Evolutionary conservation across 805 yeast species (phyloP).

Genomic region (Teunomyces panamensis): DNA sequence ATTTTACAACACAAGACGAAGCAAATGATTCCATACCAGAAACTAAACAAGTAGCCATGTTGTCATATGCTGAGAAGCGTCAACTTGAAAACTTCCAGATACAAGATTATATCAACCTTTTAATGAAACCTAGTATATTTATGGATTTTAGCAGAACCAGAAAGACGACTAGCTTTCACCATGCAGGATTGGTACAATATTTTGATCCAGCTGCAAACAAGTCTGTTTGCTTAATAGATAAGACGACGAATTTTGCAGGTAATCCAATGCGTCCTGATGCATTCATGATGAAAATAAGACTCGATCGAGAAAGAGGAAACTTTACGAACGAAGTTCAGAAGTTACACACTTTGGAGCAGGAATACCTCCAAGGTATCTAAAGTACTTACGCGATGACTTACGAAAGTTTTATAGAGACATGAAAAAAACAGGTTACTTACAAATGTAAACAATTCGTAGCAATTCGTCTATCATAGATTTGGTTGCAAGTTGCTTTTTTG

Average conservation of each 20-base stretch:
- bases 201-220: slow-evolving; percentile 2
- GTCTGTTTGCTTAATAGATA: background rate
- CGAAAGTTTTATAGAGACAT: background rate
- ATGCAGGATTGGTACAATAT: slow-evolving; percentile 21
- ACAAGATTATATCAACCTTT: slow-evolving; percentile 11
- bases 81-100: background rate
- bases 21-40: background rate
- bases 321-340: background rate
- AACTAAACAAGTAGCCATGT: background rate
- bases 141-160: slow-evolving; percentile 21
- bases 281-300: slow-evolving; percentile 20
- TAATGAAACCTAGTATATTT: slow-evolving; percentile 23
- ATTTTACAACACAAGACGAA: background rate
- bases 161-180: slow-evolving; percentile 27
- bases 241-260: slow-evolving; percentile 9
- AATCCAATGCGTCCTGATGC: slow-evolving; percentile 26
- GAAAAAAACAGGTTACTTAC: background rate
- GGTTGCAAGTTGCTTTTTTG: background rate
- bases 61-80: background rate
- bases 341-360: background rate
- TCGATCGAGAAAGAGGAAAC: slow-evolving; percentile 7
- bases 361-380: background rate
- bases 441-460: background rate
- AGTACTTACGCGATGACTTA: background rate
- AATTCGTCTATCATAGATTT: background rate